phyloP scores from a whole-genome alignment of 2,329 filamentous ascomycete species.

The Cladosporium sp. region DNA sequence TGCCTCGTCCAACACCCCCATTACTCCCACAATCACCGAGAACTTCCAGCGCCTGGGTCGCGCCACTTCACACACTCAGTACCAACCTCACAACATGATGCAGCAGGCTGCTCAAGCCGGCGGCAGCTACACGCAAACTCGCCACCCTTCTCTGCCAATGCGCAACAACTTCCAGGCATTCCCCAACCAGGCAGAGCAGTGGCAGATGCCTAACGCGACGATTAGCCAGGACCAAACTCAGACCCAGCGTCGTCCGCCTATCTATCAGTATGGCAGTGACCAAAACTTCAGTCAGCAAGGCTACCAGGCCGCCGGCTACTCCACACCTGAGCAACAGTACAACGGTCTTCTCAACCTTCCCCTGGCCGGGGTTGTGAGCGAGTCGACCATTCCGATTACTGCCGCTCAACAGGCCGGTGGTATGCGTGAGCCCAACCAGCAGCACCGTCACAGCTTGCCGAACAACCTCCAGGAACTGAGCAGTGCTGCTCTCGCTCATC shows the following conservation, averaged over 20 bases:
- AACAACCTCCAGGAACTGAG: conserved; percentile 14
- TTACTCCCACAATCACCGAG: conserved; percentile 9
- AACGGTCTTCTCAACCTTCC: conserved; percentile 22
- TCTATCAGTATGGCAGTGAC: conserved; percentile 22
- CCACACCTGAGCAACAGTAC: conserved; percentile 14
- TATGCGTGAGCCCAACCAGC: not conserved
- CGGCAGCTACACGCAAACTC: not conserved
- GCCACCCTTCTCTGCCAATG: conserved; percentile 4
- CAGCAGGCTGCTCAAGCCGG: not conserved
- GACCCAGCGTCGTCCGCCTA: conserved; percentile 11
- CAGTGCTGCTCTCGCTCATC: conserved; percentile 3
- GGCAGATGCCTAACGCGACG: not conserved
- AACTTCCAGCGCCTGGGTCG: conserved; percentile 3
- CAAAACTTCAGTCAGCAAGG: conserved; percentile 14
- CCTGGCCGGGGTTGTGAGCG: conserved; percentile 8
- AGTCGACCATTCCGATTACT: not conserved
- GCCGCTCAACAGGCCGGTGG: conserved; percentile 8
- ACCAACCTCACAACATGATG: not conserved
- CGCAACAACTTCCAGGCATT: not conserved
- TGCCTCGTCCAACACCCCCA: conserved; percentile 1
- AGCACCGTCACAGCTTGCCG: conserved; percentile 7
- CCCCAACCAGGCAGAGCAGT: not conserved
- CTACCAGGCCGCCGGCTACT: conserved; percentile 10
- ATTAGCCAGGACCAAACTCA: not conserved
- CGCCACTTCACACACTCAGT: conserved; percentile 4